phyloP scores from a whole-genome alignment of 208 protist species.

The Trypanosoma brucei region DNA sequence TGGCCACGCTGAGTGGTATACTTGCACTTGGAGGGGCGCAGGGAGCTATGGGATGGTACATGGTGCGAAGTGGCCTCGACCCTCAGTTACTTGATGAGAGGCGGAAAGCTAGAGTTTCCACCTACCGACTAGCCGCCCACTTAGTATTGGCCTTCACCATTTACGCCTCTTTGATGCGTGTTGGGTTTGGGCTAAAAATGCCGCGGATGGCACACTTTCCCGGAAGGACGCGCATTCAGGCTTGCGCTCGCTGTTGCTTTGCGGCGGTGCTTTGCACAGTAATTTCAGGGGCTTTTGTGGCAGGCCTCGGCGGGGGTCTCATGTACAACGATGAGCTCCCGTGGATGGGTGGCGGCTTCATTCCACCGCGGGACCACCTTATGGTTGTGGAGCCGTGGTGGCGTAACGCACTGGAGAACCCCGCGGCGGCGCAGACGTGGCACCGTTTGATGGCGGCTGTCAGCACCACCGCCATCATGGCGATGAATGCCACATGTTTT shows the following conservation, averaged over 20 bases:
- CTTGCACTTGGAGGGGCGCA: constrained; percentile 71
- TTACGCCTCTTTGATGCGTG: constrained; percentile 81
- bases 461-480: constrained; percentile 43
- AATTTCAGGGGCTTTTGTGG: constrained; percentile 87
- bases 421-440: constrained; percentile 62
- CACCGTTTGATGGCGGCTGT: constrained; percentile 68
- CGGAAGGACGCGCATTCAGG: constrained; percentile 41
- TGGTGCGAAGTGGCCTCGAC: constrained; percentile 95
- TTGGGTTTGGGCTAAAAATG: constrained; percentile 67
- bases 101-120: constrained; percentile 68
- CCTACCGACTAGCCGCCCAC: constrained; percentile 92
- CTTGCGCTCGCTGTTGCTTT: constrained; percentile 49
- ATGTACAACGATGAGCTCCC: constrained; percentile 90
- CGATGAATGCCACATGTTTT: constrained; percentile 47
- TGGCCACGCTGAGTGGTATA: constrained; percentile 46
- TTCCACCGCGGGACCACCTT: constrained; percentile 75
- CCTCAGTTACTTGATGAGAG: constrained; percentile 71
- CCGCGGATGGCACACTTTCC: constrained; percentile 39
- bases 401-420: constrained; percentile 87
- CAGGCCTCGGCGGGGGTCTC: constrained; percentile 85
- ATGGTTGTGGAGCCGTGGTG: constrained; percentile 55
- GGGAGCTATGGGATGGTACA: constrained; percentile 96
- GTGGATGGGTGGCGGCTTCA: constrained; percentile 77
- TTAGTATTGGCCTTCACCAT: constrained; percentile 93
- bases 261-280: constrained; percentile 73